A percentile compares a stretch with the other conserved stretches of the same genome.
phyloP scores from a whole-genome alignment of 2,329 filamentous ascomycete genomes.

The Penicillium aurantiogriseum region DNA sequence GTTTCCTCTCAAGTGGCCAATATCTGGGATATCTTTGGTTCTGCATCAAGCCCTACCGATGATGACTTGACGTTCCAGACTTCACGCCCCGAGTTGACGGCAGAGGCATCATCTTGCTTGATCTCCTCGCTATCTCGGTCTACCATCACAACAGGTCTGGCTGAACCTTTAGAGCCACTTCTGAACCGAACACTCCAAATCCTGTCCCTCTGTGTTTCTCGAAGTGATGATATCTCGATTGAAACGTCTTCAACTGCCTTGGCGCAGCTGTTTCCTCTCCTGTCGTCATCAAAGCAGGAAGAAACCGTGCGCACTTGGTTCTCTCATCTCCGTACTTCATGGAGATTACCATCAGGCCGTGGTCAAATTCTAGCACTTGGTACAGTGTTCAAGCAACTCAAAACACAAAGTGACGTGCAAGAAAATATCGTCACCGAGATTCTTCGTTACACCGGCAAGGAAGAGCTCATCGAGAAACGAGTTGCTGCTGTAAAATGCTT shows the following conservation, averaged over 20 bases:
- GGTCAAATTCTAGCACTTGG: slow-evolving; percentile 47
- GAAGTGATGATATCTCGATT: slow-evolving; percentile 43
- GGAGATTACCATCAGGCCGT: slow-evolving; percentile 40
- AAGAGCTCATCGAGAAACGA: slow-evolving; percentile 43
- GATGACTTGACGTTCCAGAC: slow-evolving; percentile 42
- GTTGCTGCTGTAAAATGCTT: slow-evolving; percentile 43
- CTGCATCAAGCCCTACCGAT: slow-evolving; percentile 32
- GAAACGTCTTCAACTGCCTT: slow-evolving; percentile 42
- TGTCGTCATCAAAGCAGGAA: slow-evolving; percentile 33
- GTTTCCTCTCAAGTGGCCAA: slow-evolving; percentile 30
- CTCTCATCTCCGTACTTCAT: slow-evolving; percentile 35
- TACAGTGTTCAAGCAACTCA: slow-evolving; percentile 38
- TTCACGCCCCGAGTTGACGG: slow-evolving; percentile 43
- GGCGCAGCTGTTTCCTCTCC: slow-evolving; percentile 40
- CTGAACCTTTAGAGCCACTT: slow-evolving; percentile 22
- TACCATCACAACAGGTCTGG: slow-evolving; percentile 12
- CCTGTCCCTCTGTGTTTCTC: slow-evolving; percentile 41
- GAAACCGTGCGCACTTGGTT: slow-evolving; percentile 42
- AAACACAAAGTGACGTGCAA: slow-evolving; percentile 23
- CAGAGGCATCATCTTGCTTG: slow-evolving; percentile 42
- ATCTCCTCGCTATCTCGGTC: slow-evolving; percentile 39
- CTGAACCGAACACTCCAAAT: slow-evolving; percentile 33
- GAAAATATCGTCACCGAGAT: slow-evolving; percentile 35
- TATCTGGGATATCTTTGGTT: slow-evolving; percentile 42
- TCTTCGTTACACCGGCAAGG: slow-evolving; percentile 35